Base-by-base conservation (phyloP, 2,329 filamentous ascomycete species). In the Ceratocystis diversiconidia region DNA sequence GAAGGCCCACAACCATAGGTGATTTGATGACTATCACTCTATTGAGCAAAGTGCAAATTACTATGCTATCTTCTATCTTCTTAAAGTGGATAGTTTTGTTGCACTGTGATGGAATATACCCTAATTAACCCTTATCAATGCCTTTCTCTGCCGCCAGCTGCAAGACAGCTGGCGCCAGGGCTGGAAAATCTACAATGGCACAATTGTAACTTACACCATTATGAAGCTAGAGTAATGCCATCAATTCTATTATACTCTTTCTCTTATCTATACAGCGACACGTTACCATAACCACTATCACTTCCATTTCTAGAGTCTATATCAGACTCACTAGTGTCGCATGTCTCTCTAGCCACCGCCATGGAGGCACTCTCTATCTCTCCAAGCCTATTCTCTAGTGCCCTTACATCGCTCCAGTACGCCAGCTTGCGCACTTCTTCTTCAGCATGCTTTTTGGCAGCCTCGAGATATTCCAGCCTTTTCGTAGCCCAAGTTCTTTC, bases 321-420 rank as follows among this genome's bases (percentile, higher is more conserved):
- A 8, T 36, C 55, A 30, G 55, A 8, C 55, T 32, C 8, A 4
- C 7, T 36, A 15, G 15, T 72, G 25, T 73, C 69, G 22, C 69
- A 66, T 32, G 17, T 46, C 22, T 63, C 22, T 2, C 62, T 57
- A 67, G 32, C 50, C 5, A 12, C 66, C 15, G 72, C 69, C 65
- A 78, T 78, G 1, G 79, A 76, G 1, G 78, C 79, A 19, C 76
- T 74, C 43, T 73, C 74, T 2, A 79, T 74, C 63, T 80, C 76
- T 41, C 81, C 81, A 46, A 67, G 28, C 10, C 74, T 75, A 69
- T 80, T 78, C 0, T 86, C 82, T 76, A 90, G 85, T 17, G 82
- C 82, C 73, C 85, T 89, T 69, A 90, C 83, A 72, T 95, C 89
- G 72, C 88, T 92, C 87, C 92, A 96, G 73, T 91, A 95, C 62